phyloP scores from a whole-genome alignment of 805 yeast species.

The Lachancea kluyveri region DNA sequence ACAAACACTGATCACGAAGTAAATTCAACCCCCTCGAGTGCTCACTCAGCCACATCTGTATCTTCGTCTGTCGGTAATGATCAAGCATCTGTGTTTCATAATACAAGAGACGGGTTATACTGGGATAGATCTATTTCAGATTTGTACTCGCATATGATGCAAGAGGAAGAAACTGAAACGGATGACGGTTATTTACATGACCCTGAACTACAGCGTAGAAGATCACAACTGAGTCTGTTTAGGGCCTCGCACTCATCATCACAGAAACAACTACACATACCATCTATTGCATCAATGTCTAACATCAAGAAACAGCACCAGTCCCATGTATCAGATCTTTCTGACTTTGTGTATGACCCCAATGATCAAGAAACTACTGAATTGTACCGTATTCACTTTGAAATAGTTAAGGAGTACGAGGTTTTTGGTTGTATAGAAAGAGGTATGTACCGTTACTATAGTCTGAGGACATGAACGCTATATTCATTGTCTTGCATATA shows the following conservation, averaged over 20 bases:
- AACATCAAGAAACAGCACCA: no score
- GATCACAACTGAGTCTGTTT: constrained; percentile 27
- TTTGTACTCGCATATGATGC: constrained; percentile 1
- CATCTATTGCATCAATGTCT: no score
- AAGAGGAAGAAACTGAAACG: constrained; percentile 18
- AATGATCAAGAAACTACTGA: constrained; percentile 21
- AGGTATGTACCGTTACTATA: constrained; percentile 39
- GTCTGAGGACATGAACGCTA: constrained; percentile 35
- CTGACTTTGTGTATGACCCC: constrained; percentile 22
- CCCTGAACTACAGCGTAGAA: constrained; percentile 27
- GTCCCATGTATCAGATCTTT: no score
- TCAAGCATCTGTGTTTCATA: constrained; percentile 1
- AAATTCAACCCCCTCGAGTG: no score
- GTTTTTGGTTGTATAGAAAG: constrained; percentile 39
- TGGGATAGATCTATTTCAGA: constrained; percentile 31
- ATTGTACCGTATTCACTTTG: constrained; percentile 24
- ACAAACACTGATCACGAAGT: no score
- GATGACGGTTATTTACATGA: constrained; percentile 29
- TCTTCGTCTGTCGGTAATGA: no score
- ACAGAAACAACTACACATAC: no score
- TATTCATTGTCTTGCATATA: no score
- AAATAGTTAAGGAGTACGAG: constrained; percentile 32
- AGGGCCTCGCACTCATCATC: no score
- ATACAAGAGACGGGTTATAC: constrained; percentile 21
- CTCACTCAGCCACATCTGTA: no score